phyloP scores from a whole-genome alignment of 805 yeast species.

The Wickerhamomyces hampshirensis region DNA sequence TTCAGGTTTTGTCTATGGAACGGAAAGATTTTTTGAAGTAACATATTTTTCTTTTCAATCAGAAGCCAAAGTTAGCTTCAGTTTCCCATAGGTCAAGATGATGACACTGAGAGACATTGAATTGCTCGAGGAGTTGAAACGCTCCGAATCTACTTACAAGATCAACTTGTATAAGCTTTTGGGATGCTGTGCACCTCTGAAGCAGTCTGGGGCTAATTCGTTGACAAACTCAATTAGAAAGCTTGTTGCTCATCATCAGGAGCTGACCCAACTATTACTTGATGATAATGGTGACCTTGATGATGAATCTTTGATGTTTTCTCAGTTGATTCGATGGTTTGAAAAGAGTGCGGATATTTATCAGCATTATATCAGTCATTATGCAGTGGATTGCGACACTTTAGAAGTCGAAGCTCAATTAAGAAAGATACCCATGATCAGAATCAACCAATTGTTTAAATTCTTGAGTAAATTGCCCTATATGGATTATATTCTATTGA shows the following conservation, averaged over 20 bases:
- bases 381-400: constrained; percentile 7
- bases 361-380: constrained; percentile 9
- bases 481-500: background rate
- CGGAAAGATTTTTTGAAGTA: no score
- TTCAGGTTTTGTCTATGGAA: no score
- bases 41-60: no score
- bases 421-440: constrained; percentile 13
- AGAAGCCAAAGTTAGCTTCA: no score
- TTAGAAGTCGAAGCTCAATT: constrained; percentile 11
- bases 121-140: constrained; percentile 12
- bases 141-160: constrained; percentile 15
- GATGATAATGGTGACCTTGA: constrained; percentile 1
- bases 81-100: constrained; percentile 1
- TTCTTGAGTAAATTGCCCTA: background rate
- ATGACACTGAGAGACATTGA: constrained; percentile 8
- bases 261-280: constrained; percentile 3
- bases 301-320: constrained; percentile 1
- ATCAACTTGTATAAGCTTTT: constrained; percentile 13
- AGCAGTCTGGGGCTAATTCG: background rate
- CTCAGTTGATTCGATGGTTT: constrained; percentile 8
- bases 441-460: constrained; percentile 11
- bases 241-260: constrained; percentile 15
- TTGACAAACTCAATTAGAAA: constrained; percentile 9
- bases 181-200: constrained; percentile 11
- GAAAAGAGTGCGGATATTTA: constrained; percentile 9